Percentiles rank a stretch among this genome's conserved stretches.
These are phyloP conservation scores for Trichoderma asperellum DNA, from an alignment of 2,329 filamentous ascomycete genomes.

Conservation along the genomic window DNA sequence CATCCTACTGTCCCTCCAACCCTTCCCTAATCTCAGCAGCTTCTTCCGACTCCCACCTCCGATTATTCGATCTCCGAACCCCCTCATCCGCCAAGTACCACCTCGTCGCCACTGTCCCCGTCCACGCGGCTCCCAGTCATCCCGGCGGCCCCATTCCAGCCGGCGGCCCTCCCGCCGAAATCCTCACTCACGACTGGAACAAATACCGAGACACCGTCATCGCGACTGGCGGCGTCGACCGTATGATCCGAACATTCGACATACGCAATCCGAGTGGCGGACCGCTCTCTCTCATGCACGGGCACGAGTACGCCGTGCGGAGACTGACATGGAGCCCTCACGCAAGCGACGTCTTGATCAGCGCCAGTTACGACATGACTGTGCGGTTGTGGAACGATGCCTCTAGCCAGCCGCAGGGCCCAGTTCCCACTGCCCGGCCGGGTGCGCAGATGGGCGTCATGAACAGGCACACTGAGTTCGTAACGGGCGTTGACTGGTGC, in stretches of 20 bases:
- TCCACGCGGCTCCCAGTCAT: constrained; percentile 68
- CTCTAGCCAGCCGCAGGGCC: constrained; percentile 47
- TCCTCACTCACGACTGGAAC: constrained; percentile 98
- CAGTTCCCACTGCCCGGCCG: constrained; percentile 47
- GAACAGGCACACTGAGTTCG: constrained; percentile 94
- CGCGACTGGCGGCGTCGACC: constrained; percentile 88
- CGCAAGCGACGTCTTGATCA: constrained; percentile 82
- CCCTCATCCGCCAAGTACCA: constrained; percentile 87
- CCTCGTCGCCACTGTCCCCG: constrained; percentile 79
- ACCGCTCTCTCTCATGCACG: constrained; percentile 73
- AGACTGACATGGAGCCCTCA: constrained; percentile 92
- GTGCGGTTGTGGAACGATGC: constrained; percentile 91
- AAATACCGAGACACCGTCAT: constrained; percentile 88
- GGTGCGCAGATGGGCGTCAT: constrained; percentile 82
- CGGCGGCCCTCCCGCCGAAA: constrained; percentile 70
- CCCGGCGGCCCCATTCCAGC: constrained; percentile 41
- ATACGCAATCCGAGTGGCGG: constrained; percentile 75
- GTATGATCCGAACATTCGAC: constrained; percentile 86
- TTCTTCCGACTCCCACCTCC: constrained; percentile 83
- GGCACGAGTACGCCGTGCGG: constrained; percentile 89
- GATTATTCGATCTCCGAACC: constrained; percentile 89
- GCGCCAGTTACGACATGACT: constrained; percentile 97
- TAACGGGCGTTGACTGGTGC: constrained; percentile 96
- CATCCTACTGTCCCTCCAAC: constrained; percentile 87
- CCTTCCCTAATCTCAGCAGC: constrained; percentile 85